Evolutionary conservation across 176 grass and related monocot genomes (phyloP).

Genomic region (Aegilops speltoides): DNA sequence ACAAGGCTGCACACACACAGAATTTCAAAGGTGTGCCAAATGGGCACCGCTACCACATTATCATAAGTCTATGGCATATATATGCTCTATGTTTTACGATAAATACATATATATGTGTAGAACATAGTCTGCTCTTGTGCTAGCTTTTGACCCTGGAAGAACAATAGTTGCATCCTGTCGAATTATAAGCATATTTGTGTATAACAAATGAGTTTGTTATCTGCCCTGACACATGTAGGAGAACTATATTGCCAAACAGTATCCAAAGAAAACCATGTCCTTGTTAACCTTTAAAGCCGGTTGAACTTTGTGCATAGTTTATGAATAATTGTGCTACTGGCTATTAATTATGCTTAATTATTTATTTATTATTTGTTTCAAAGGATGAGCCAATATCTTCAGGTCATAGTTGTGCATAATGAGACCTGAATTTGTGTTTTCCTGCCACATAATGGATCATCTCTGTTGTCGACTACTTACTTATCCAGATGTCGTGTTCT

Average conservation of each 20-base stretch:
- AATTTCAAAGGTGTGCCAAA: slow-evolving; percentile 70
- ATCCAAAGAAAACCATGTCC: background rate
- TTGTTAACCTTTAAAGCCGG: background rate
- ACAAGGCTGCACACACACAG: slow-evolving; percentile 69
- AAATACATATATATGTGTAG: slow-evolving; percentile 14
- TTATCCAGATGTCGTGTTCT: slow-evolving; percentile 1
- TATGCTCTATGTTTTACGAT: background rate
- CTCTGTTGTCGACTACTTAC: background rate
- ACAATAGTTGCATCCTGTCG: background rate
- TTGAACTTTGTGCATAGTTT: background rate
- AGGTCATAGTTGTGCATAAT: background rate
- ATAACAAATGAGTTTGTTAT: background rate
- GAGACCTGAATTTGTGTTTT: background rate
- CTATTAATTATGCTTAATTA: background rate
- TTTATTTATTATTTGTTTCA: background rate
- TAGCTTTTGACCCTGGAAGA: background rate
- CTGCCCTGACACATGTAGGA: background rate
- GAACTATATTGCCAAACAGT: background rate
- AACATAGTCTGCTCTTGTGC: background rate
- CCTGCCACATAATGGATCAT: background rate
- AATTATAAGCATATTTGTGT: background rate
- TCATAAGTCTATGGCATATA: background rate
- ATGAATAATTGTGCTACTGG: background rate
- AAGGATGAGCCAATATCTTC: background rate
- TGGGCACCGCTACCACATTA: background rate